Percentiles rank a stretch among this genome's conserved stretches.
Conservation (phyloP, 306 rosid genomes). For the Prunus salicina region DNA sequence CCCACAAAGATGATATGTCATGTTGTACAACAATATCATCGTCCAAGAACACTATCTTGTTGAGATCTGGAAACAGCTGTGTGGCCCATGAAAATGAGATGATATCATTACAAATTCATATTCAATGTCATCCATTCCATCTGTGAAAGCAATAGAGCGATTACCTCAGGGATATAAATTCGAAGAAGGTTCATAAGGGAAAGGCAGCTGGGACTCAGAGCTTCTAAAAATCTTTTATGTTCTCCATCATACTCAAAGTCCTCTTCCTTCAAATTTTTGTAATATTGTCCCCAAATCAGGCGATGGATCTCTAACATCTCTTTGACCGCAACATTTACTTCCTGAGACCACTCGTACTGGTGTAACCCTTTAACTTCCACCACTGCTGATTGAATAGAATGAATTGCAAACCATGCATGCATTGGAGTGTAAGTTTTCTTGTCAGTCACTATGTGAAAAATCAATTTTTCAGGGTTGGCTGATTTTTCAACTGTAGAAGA, state of each 20-base stretch:
- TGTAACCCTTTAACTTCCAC: slow-evolving; percentile 91
- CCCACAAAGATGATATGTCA: slow-evolving; percentile 82
- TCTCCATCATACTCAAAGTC: slow-evolving; percentile 38
- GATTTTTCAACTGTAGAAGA: slow-evolving; percentile 67
- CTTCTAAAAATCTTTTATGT: slow-evolving; percentile 46
- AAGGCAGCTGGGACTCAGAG: slow-evolving; percentile 59
- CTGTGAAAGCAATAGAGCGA: slow-evolving; percentile 17
- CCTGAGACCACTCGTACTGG: slow-evolving; percentile 89
- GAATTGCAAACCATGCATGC: slow-evolving; percentile 97
- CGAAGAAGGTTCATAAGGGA: slow-evolving; percentile 88
- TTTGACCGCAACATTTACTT: slow-evolving; percentile 63
- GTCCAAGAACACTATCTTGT: slow-evolving; percentile 73
- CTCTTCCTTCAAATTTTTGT: slow-evolving; percentile 42
- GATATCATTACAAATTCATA: slow-evolving; percentile 36
- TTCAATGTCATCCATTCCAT: slow-evolving; percentile 22
- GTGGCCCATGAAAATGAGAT: slow-evolving; percentile 46
- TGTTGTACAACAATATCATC: slow-evolving; percentile 86
- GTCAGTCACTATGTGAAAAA: slow-evolving; percentile 84
- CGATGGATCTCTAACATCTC: slow-evolving; percentile 77
- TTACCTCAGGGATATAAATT: slow-evolving; percentile 78
- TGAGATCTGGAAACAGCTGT: slow-evolving; percentile 93
- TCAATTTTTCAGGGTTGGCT: slow-evolving; percentile 61
- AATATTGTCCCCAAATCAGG: slow-evolving; percentile 62
- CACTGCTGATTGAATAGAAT: slow-evolving; percentile 54
- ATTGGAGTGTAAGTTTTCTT: slow-evolving; percentile 83